phyloP scores from a whole-genome alignment of 129 eudicot genomes.

The Ambrosia artemisiifolia region DNA sequence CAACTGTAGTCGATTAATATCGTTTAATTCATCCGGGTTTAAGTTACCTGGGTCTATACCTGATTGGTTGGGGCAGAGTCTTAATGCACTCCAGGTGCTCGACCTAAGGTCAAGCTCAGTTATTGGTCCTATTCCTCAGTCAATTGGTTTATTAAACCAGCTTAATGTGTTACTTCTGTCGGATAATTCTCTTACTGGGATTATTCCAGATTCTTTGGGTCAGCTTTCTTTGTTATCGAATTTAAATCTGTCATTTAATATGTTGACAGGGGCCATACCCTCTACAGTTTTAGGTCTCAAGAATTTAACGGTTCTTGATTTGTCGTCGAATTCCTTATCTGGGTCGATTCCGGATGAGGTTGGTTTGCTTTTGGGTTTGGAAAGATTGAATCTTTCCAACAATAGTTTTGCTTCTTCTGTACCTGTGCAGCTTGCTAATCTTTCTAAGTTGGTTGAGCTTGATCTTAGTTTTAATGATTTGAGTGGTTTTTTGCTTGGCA shows the following conservation, averaged over 20 bases:
- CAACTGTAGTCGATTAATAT: constrained; percentile 35
- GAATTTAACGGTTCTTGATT: constrained; percentile 42
- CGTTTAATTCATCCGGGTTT: constrained; percentile 63
- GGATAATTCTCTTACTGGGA: constrained; percentile 52
- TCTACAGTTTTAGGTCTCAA: constrained; percentile 39
- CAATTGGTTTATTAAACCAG: constrained; percentile 45
- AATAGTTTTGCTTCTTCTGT: constrained; percentile 52
- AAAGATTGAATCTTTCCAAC: constrained; percentile 39
- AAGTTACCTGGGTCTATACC: constrained; percentile 62
- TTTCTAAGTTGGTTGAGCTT: constrained; percentile 51
- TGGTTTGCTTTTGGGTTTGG: constrained; percentile 39
- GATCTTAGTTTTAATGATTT: constrained; percentile 54
- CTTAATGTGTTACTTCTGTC: constrained; percentile 40
- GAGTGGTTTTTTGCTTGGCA: constrained; percentile 33
- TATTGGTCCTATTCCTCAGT: constrained; percentile 55
- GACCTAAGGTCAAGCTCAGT: constrained; percentile 72
- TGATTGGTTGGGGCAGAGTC: constrained; percentile 59
- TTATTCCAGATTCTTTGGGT: constrained; percentile 51
- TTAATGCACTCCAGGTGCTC: constrained; percentile 55
- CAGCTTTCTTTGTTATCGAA: constrained; percentile 35
- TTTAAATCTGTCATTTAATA: constrained; percentile 53
- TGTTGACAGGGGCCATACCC: constrained; percentile 58
- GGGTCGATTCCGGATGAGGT: constrained; percentile 52
- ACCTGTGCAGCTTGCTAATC: constrained; percentile 54
- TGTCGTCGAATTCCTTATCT: constrained; percentile 64